A percentile compares a stretch with the other conserved stretches of the same genome.
These are phyloP conservation scores for Wickerhamiella parazyma DNA, from an alignment of 805 yeast species.

Conservation along the genomic window DNA sequence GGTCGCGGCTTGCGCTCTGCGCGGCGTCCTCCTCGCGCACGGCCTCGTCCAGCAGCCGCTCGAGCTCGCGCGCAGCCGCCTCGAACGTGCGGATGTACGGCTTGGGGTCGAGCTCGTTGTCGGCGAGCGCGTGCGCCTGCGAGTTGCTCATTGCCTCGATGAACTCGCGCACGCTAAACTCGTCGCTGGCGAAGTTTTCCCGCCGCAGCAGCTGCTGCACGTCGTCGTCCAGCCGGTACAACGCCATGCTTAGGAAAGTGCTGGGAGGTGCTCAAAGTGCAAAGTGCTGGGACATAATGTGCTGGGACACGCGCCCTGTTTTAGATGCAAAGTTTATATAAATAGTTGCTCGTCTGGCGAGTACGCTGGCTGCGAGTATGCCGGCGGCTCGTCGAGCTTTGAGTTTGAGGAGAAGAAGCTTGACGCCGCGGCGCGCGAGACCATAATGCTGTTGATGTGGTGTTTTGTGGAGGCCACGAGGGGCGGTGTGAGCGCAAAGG, in stretches of 20 bases:
- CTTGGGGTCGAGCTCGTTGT: conserved; percentile 57
- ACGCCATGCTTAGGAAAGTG: conserved; percentile 17
- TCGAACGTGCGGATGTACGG: conserved; percentile 92
- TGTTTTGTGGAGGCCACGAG: conserved; percentile 4
- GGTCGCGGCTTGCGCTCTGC: conserved; percentile 42
- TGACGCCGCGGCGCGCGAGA: not conserved
- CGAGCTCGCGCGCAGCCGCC: conserved; percentile 61
- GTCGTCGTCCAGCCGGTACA: conserved; percentile 25
- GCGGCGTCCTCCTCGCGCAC: conserved; percentile 35
- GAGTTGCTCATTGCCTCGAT: conserved; percentile 66
- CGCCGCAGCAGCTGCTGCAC: conserved; percentile 23
- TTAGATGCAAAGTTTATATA: too few relatives aligned
- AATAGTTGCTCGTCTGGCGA: not conserved
- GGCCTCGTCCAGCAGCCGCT: conserved; percentile 46
- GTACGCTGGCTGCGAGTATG: too few relatives aligned
- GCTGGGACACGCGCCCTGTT: too few relatives aligned
- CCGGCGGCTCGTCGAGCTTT: not conserved
- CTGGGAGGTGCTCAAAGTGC: too few relatives aligned
- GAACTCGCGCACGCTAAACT: conserved; percentile 59
- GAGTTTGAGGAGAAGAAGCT: conserved; percentile 2
- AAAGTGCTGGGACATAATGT: too few relatives aligned
- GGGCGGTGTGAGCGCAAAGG: not conserved
- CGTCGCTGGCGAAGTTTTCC: conserved; percentile 23
- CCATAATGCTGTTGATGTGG: conserved; percentile 5
- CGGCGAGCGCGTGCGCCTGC: conserved; percentile 31